Conservation (phyloP, 768 basidiomycete species). For the Pisolithus tinctorius region DNA sequence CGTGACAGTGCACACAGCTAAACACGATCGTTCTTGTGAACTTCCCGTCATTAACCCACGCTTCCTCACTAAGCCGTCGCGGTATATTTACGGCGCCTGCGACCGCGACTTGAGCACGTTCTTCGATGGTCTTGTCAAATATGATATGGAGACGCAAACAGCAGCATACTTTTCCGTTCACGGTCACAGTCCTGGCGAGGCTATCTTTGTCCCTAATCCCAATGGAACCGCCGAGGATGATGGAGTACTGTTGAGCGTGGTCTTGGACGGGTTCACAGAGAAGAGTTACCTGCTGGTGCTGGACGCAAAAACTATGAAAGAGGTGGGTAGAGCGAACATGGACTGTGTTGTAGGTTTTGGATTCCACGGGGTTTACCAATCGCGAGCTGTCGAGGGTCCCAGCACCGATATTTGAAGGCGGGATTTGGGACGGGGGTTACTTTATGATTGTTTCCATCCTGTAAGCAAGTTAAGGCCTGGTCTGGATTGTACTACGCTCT, state of each 20-base stretch:
- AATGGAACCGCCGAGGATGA: slow-evolving; percentile 26
- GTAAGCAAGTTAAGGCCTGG: no score
- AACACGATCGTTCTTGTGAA: slow-evolving; percentile 26
- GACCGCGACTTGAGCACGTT: slow-evolving; percentile 26
- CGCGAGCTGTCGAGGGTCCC: slow-evolving; percentile 5
- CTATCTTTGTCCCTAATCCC: slow-evolving; percentile 31
- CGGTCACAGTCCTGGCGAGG: slow-evolving; percentile 29
- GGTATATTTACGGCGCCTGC: slow-evolving; percentile 27
- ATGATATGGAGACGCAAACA: slow-evolving; percentile 22
- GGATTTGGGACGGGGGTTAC: neutral
- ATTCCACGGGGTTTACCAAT: slow-evolving; percentile 28
- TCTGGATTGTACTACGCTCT: no score
- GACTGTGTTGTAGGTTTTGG: slow-evolving; percentile 27
- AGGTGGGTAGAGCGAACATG: slow-evolving; percentile 32
- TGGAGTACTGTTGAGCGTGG: slow-evolving; percentile 32
- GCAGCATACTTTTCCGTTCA: slow-evolving; percentile 22
- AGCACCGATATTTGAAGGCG: slow-evolving; percentile 14
- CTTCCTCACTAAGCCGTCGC: slow-evolving; percentile 25
- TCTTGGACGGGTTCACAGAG: slow-evolving; percentile 25
- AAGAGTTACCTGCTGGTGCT: slow-evolving; percentile 32
- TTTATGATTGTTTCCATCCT: no score
- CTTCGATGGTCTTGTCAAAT: slow-evolving; percentile 30
- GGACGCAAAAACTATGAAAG: slow-evolving; percentile 30
- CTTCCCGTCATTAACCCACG: slow-evolving; percentile 30
- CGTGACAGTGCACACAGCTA: slow-evolving; percentile 14